Evolutionary conservation across 371 early-diverging fungal species (phyloP).

Genomic region (Rhizopus stolonifer): DNA sequence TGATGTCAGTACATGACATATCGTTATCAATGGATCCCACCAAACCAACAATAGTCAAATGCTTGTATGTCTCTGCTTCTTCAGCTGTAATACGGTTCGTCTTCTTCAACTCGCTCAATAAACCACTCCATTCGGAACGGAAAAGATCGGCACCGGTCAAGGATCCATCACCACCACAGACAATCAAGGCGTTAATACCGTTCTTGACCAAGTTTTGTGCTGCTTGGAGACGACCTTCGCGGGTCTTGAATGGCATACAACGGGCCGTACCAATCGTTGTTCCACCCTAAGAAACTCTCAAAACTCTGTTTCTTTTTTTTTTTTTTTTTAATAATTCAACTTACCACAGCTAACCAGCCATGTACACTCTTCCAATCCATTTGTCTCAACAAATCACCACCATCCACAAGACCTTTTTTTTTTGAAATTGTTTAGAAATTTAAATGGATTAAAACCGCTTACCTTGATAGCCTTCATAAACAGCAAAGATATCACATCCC

Average conservation of each 20-base stretch:
- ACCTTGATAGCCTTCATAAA: slow-evolving; percentile 98
- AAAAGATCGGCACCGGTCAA: slow-evolving; percentile 96
- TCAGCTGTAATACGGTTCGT: slow-evolving; percentile 55
- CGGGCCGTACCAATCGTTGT: slow-evolving; percentile 98
- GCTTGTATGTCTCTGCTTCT: slow-evolving; percentile 56
- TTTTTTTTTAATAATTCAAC: slow-evolving; percentile 16
- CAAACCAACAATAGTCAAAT: slow-evolving; percentile 93
- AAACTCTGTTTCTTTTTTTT: background rate
- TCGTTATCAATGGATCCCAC: slow-evolving; percentile 98
- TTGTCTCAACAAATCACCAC: slow-evolving; percentile 74
- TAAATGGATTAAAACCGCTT: slow-evolving; percentile 6
- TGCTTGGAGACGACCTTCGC: slow-evolving; percentile 88
- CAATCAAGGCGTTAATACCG: slow-evolving; percentile 94
- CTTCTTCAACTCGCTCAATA: slow-evolving; percentile 75
- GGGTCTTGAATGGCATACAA: slow-evolving; percentile 82
- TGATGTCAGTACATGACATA: slow-evolving; percentile 95
- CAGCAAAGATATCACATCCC: slow-evolving; percentile 85
- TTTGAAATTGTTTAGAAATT: no score
- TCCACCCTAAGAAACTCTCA: slow-evolving; percentile 73
- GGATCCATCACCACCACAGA: slow-evolving; percentile 99
- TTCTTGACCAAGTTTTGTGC: slow-evolving; percentile 85
- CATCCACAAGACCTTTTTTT: slow-evolving; percentile 84
- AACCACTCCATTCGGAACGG: slow-evolving; percentile 89
- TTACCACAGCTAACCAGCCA: slow-evolving; percentile 75
- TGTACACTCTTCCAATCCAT: slow-evolving; percentile 92